Base-by-base conservation (phyloP, 73 alveolate genomes). In the Blepharisma japonicum region DNA sequence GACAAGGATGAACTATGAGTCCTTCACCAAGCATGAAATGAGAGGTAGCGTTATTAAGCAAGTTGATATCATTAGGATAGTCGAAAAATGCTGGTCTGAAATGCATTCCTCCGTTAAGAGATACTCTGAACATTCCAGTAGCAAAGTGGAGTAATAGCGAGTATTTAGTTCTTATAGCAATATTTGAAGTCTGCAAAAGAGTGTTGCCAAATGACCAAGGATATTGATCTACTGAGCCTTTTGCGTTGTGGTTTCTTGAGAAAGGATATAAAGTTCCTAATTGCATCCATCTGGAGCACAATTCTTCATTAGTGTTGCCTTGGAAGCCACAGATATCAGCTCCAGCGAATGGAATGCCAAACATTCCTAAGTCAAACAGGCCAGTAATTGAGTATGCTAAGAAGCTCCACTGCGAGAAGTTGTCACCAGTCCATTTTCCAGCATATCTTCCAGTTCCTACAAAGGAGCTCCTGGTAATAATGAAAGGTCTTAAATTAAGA, bases 291-390 rank as follows among this genome's bases (percentile, higher is more conserved):
- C 98, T 92, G 49, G 86, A 83, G 76, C 98, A 94, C 53, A 94
- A 83, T 71, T 78, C 79, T 7, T 78, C 86, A 39, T 71, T 79
- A 6, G 97, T 77, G 61, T 91, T 71, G 0, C 86, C 85, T 67
- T 77, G 80, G 71, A 96, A 96, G 7, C 99, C 99, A 81, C 99
- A 96, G 68, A 94, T 93, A 74, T 96, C 98, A 78, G 96, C 98
- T 6, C 99, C 99, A 20, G 80, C 88, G 56, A 91, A 86, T 9
- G 99, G 98, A 55, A 93, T 89, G 11, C 99, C 99, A 82, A 94
- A 96, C 84, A 96, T 85, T 48, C 93, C 89, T 90, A 91, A 94
- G 83, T 93, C 89, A 82, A 96, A 87, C 70, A 96, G 86, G 38
- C 96, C 94, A 68, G 95, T 80, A 61, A 96, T 89, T n/a, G 98